These are phyloP conservation scores for Kregervanrija delftensis DNA, from an alignment of 805 yeast genomes.

Conservation along the genomic window DNA sequence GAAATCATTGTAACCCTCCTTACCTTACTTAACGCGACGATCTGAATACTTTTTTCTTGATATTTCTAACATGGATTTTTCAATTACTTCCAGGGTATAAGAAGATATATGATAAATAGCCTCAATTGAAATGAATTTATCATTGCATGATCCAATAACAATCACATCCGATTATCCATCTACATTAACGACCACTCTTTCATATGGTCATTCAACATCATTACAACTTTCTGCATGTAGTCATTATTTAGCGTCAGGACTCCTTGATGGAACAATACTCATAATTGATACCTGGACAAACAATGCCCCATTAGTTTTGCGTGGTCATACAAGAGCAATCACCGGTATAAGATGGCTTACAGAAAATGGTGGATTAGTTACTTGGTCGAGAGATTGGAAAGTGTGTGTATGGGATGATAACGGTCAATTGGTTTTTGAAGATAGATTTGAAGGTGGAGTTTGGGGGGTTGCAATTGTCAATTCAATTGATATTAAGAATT, in stretches of 20 bases:
- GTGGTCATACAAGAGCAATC: conserved; percentile 65
- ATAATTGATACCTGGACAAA: conserved; percentile 69
- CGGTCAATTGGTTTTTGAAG: conserved; percentile 19
- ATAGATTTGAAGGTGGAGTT: conserved; percentile 10
- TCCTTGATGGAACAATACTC: conserved; percentile 64
- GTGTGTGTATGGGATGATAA: conserved; percentile 44
- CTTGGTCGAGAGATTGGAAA: conserved; percentile 78
- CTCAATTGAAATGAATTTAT: conserved; percentile 52
- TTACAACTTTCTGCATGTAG: conserved; percentile 68
- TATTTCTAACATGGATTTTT: no score
- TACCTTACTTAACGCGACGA: no score
- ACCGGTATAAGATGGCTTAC: conserved; percentile 63
- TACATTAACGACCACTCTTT: conserved; percentile 61
- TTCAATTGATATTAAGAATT: background rate
- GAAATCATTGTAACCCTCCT: no score
- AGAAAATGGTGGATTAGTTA: conserved; percentile 42
- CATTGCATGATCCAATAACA: conserved; percentile 83
- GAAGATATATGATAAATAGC: no score
- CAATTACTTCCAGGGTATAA: no score
- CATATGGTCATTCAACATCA: conserved; percentile 59
- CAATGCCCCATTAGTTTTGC: conserved; percentile 48
- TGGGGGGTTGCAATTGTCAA: conserved; percentile 4
- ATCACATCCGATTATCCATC: conserved; percentile 92
- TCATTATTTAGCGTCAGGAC: conserved; percentile 80
- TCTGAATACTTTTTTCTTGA: no score